phyloP scores from a whole-genome alignment of 768 basidiomycete genomes.

The Arthromyces matolae region DNA sequence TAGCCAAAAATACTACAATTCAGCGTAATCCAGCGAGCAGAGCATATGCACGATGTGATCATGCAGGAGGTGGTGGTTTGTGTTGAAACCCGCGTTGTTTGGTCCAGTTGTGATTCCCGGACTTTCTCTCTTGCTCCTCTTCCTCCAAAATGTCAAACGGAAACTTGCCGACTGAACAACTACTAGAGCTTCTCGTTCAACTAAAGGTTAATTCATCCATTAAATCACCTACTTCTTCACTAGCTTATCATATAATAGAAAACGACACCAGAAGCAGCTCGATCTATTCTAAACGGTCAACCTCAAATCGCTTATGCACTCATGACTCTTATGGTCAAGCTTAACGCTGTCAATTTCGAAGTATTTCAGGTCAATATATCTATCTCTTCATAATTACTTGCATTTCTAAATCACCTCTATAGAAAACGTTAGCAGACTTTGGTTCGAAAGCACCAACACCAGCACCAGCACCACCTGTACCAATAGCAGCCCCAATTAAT shows the following conservation, averaged over 20 bases:
- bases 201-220: conserved; percentile 47
- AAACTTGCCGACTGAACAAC: conserved; percentile 56
- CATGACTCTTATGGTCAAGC: conserved; percentile 72
- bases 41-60: no score
- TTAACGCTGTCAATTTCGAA: conserved; percentile 70
- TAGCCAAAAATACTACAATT: no score
- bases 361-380: conserved; percentile 74
- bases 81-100: conserved; percentile 6
- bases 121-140: background rate
- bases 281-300: conserved; percentile 64
- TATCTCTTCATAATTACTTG: no score
- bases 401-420: background rate
- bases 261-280: conserved; percentile 69
- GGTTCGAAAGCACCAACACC: conserved; percentile 25
- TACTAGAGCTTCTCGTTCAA: conserved; percentile 72
- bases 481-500: no score
- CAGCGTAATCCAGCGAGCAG: no score
- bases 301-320: conserved; percentile 77
- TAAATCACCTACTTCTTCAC: background rate
- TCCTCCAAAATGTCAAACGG: conserved; percentile 45
- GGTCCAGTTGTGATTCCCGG: conserved; percentile 5
- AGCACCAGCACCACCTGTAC: conserved; percentile 22
- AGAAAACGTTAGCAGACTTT: conserved; percentile 66
- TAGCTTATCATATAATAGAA: conserved; percentile 40
- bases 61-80: no score